Conservation (phyloP, 371 early-diverging fungal species). For the Mucor circinelloides region DNA sequence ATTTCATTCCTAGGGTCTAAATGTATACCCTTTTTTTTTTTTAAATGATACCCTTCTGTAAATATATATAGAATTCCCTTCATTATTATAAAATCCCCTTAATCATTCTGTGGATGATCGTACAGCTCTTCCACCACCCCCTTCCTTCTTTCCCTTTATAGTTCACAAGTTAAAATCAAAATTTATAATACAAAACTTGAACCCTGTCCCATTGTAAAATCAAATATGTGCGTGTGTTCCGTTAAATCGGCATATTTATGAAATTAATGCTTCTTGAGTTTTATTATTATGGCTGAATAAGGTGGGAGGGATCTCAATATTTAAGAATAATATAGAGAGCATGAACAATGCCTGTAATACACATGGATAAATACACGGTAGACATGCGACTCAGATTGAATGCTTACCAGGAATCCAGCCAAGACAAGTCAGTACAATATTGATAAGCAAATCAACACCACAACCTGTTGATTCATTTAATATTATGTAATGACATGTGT, state of each 20-base stretch:
- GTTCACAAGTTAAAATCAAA: constrained; percentile 10
- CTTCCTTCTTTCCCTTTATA: background rate
- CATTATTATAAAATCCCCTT: background rate
- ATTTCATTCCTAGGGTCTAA: constrained; percentile 26
- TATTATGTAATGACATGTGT: background rate
- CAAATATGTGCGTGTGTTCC: background rate
- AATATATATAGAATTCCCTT: background rate
- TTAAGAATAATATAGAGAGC: constrained; percentile 37
- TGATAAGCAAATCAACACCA: constrained; percentile 74
- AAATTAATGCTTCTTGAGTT: background rate
- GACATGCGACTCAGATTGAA: constrained; percentile 12
- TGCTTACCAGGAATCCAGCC: constrained; percentile 81
- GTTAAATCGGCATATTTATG: constrained; percentile 2
- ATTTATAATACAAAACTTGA: constrained; percentile 2
- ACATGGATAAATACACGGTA: background rate
- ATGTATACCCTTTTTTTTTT: background rate
- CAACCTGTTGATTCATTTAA: constrained; percentile 44
- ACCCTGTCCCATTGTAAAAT: background rate
- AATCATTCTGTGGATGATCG: background rate
- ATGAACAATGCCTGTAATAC: constrained; percentile 20
- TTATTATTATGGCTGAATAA: background rate
- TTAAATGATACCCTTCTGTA: background rate
- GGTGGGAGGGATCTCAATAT: constrained; percentile 20
- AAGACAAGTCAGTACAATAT: constrained; percentile 74
- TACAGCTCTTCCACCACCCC: background rate